A percentile compares a stretch with the other conserved stretches of the same genome.
phyloP scores from a whole-genome alignment of 2,329 filamentous ascomycete genomes.

The Helicocarpus griseus region DNA sequence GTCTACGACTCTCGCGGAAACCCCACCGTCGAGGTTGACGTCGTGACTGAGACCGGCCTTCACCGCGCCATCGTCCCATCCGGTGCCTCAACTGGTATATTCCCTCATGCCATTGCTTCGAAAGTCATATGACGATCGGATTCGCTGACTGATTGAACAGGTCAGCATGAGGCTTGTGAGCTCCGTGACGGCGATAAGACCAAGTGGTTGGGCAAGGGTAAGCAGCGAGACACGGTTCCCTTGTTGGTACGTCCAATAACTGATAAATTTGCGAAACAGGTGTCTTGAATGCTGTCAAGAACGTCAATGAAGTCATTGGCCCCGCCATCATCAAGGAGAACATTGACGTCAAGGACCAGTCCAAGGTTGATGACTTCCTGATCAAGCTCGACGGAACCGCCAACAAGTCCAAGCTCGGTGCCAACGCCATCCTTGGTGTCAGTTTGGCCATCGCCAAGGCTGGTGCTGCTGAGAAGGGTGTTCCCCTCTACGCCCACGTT shows the following conservation, averaged over 20 bases:
- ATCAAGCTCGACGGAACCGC: constrained; percentile 73
- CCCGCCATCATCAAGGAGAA: constrained; percentile 74
- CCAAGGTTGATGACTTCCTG: constrained; percentile 73
- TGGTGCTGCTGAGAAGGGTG: constrained; percentile 77
- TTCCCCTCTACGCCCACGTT: constrained; percentile 80
- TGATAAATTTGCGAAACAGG: constrained; percentile 19
- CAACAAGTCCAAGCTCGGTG: constrained; percentile 82
- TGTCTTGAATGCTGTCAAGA: constrained; percentile 73
- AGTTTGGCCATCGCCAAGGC: constrained; percentile 79
- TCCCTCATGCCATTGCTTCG: neutral
- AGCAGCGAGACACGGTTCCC: constrained; percentile 13
- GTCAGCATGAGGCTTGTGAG: constrained; percentile 83
- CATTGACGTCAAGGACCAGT: constrained; percentile 78
- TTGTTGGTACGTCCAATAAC: neutral
- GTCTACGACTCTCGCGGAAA: constrained; percentile 98
- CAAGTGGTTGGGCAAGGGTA: constrained; percentile 78
- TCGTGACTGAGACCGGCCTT: constrained; percentile 90
- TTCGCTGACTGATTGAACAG: constrained; percentile 36
- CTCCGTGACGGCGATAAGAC: constrained; percentile 82
- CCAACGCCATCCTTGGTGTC: constrained; percentile 82
- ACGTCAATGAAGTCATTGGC: constrained; percentile 73
- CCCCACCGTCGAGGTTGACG: constrained; percentile 96
- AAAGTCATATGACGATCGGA: neutral
- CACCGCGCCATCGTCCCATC: constrained; percentile 97
- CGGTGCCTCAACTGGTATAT: constrained; percentile 84